Percentiles rank a stretch among this genome's conserved stretches.
Conservation (phyloP, 1,284 basidiomycete species). For the Microstroma glucosiphilum region DNA sequence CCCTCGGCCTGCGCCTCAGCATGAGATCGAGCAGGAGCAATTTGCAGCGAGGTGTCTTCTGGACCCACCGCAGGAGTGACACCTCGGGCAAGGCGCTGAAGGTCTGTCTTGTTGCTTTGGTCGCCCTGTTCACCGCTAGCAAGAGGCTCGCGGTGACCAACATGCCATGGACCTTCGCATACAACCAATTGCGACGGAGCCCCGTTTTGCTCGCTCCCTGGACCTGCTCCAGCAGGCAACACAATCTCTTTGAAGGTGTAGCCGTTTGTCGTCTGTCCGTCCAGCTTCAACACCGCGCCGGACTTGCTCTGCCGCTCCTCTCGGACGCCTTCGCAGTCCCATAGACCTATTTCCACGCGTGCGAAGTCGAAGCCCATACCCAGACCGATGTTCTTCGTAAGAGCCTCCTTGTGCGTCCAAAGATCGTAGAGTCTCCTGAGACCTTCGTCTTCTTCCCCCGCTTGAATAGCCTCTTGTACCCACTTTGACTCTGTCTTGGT, state of each 20-base stretch:
- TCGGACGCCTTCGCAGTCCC: background rate
- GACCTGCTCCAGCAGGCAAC: conserved; percentile 9
- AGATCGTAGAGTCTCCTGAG: conserved; percentile 29
- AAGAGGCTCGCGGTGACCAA: too few species aligned
- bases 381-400: conserved; percentile 40
- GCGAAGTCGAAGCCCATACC: conserved; percentile 46
- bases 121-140: too few species aligned
- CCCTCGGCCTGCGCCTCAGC: conserved; percentile 10
- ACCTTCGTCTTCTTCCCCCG: conserved; percentile 6
- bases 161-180: background rate
- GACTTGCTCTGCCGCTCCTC: background rate
- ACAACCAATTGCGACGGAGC: conserved; percentile 16
- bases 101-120: background rate
- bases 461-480: conserved; percentile 11
- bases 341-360: conserved; percentile 27
- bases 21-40: background rate
- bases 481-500: conserved; percentile 27
- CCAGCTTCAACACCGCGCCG: conserved; percentile 5
- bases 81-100: background rate
- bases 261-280: conserved; percentile 10
- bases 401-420: conserved; percentile 50
- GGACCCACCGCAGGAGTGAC: too few species aligned
- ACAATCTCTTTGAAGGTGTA: conserved; percentile 26
- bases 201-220: background rate
- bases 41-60: conserved; percentile 3